Evolutionary conservation across 768 basidiomycete genomes (phyloP), one percentile per base, ranked within the genome.

Genomic region (Filobasidium floriforme): DNA sequence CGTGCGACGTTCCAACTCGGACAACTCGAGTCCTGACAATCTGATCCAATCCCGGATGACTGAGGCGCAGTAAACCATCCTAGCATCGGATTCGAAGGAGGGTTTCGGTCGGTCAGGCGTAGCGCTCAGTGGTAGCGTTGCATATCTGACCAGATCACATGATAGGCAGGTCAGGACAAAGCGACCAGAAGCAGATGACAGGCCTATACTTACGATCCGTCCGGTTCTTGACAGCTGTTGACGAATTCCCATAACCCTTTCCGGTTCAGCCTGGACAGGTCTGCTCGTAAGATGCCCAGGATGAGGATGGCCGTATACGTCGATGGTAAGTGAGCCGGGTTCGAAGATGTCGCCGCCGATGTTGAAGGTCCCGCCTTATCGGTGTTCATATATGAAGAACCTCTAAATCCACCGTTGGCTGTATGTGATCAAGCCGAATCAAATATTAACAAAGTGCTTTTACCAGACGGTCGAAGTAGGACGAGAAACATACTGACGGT

Each of bases 261-360:
- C 32, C 87, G 83, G 72, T 97, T 84, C 26, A 99, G 80, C 63
- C 80, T 81, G 41, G 83, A 77, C 72, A 93, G 88, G 70, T 90
- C 86, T 73, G 96, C 94, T n/a, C 89, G 84, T 28, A 99, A 82
- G 68, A 96, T 87, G 0, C 88, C 85, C 12, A 99, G 86, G 0
- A 85, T 84, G 4, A 96, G 80, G 12, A 99, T 76, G 0, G 92
- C 90, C 0, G 92, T 90, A 73, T 98, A 99, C 9, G 93, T 92
- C 84, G 92, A 89, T 63, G 96, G 90, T 18, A 97, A 81, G 76
- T 97, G 88, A 0, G 90, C 89, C 19, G 84, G 82, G 69, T 88
- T 84, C 73, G 24, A 43, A n/a, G 28, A 60, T 37, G 64, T 15
- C 43, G 60, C 49, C 64, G 44, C 18, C 32, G 32, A 37, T 9